Evolutionary conservation across 192 early-diverging fungal species (phyloP).

Genomic region (Backusella westeae): DNA sequence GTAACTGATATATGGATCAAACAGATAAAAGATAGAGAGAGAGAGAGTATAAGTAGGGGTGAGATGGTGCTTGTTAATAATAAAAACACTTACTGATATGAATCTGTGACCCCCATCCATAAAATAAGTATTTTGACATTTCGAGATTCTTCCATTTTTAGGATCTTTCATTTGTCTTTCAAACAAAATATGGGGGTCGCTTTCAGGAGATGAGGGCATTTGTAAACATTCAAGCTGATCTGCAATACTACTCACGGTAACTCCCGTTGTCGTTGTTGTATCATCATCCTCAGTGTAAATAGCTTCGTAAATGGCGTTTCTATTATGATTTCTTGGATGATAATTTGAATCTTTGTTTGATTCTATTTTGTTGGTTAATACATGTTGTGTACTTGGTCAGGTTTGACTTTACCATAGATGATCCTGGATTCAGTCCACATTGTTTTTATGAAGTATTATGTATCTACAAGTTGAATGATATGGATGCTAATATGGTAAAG

Average conservation of each 20-base stretch:
- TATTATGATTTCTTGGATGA: neutral
- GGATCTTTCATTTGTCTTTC: constrained; percentile 18
- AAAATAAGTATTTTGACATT: constrained; percentile 35
- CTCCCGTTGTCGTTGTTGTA: constrained; percentile 5
- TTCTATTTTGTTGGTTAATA: neutral
- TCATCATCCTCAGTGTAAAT: constrained; percentile 13
- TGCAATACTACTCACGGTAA: constrained; percentile 6
- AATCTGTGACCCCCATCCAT: constrained; percentile 37
- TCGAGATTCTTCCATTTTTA: constrained; percentile 19
- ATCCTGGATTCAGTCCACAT: neutral
- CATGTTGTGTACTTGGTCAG: neutral
- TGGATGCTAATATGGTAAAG: neutral
- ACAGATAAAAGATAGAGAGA: neutral
- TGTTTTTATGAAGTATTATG: neutral
- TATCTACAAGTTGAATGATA: neutral
- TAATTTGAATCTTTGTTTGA: neutral
- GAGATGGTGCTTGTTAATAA: neutral
- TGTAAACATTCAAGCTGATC: constrained; percentile 8
- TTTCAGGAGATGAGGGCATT: constrained; percentile 5
- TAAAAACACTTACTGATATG: constrained; percentile 32
- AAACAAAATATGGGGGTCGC: neutral
- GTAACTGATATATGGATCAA: constrained; percentile 17
- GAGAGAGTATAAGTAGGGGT: no score
- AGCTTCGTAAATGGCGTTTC: neutral
- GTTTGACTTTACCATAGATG: neutral